These are phyloP conservation scores for Venturia asperata DNA, from an alignment of 2,329 filamentous ascomycete species.

Conservation along the genomic window DNA sequence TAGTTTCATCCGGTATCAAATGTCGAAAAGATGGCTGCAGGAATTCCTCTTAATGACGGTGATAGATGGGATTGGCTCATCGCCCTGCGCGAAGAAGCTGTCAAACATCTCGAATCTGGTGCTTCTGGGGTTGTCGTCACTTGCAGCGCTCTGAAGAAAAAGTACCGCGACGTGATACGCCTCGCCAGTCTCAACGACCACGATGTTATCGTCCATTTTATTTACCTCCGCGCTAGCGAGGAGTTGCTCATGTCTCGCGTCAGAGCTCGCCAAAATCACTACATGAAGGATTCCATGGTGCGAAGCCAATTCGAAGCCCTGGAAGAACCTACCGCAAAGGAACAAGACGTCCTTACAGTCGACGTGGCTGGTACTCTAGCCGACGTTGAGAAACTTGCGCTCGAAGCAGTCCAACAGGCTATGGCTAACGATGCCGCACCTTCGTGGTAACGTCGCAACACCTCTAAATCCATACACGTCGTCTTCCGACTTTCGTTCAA, in stretches of 20 bases:
- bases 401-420: neutral
- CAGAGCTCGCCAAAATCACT: conserved; percentile 68
- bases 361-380: conserved; percentile 38
- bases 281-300: conserved; percentile 95
- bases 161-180: conserved; percentile 71
- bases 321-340: conserved; percentile 59
- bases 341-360: conserved; percentile 36
- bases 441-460: neutral
- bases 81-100: conserved; percentile 40
- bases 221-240: conserved; percentile 78
- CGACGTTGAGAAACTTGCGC: conserved; percentile 37
- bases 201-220: conserved; percentile 64
- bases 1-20: conserved; percentile 46
- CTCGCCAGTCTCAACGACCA: conserved; percentile 42
- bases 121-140: conserved; percentile 73
- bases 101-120: conserved; percentile 31
- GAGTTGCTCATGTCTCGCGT: conserved; percentile 70
- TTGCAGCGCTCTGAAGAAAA: conserved; percentile 92
- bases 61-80: conserved; percentile 97
- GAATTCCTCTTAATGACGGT: conserved; percentile 77
- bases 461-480: too few species aligned
- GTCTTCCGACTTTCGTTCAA: too few species aligned
- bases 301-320: conserved; percentile 82
- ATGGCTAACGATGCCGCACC: neutral
- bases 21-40: conserved; percentile 77